Evolutionary conservation across 2,329 filamentous ascomycete species (phyloP).

Genomic region (Arthrobotrys megalospora): DNA sequence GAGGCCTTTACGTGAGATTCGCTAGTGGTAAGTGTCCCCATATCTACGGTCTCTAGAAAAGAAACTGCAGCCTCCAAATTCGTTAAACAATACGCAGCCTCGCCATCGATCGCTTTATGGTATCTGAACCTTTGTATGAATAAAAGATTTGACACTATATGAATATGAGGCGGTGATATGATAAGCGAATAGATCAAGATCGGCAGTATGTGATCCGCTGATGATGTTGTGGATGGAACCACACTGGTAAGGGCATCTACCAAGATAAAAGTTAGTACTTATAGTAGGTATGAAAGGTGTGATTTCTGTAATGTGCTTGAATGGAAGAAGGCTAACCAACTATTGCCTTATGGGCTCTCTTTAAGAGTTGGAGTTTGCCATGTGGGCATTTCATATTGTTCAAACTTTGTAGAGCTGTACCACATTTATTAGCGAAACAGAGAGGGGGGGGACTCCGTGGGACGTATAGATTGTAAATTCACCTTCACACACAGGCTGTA

Average conservation of each 20-base stretch:
- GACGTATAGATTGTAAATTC: neutral
- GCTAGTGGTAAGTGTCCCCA: conserved; percentile 78
- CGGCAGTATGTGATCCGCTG: conserved; percentile 95
- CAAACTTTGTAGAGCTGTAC: conserved; percentile 80
- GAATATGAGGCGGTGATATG: conserved; percentile 85
- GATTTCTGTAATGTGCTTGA: neutral
- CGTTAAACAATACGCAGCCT: conserved; percentile 95
- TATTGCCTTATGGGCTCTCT: conserved; percentile 90
- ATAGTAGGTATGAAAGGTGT: neutral
- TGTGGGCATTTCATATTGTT: conserved; percentile 87
- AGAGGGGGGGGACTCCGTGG: too few species aligned
- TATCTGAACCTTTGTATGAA: conserved; percentile 95
- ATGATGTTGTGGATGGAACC: conserved; percentile 77
- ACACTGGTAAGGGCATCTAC: conserved; percentile 72
- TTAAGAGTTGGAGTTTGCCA: conserved; percentile 90
- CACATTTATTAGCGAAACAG: neutral
- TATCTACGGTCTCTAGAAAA: conserved; percentile 94
- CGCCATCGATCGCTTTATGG: conserved; percentile 80
- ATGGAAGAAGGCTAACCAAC: conserved; percentile 83
- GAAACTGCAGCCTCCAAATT: conserved; percentile 95
- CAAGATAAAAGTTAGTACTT: conserved; percentile 9
- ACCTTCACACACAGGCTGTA: conserved; percentile 65
- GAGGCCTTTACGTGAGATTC: neutral
- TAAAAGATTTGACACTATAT: conserved; percentile 92
- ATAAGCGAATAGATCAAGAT: conserved; percentile 97